Conservation (phyloP, 495 filamentous ascomycete species). For the Aspergillus egyptiacus region DNA sequence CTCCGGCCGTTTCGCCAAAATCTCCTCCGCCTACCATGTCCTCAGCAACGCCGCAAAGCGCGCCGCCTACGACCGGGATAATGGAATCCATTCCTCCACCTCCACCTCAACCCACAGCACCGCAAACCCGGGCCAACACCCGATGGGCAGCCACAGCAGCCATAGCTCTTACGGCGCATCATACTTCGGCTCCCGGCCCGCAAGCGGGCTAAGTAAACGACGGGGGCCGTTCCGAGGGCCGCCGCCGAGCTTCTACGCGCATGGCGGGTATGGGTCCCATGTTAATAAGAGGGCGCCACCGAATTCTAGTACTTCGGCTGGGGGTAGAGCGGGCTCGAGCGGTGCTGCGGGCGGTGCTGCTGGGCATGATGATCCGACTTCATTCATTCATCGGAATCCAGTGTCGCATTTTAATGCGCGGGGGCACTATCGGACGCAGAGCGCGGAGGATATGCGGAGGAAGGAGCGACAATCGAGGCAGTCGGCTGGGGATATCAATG, state of each 20-base stretch:
- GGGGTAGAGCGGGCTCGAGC: conserved; percentile 9
- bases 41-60: conserved; percentile 69
- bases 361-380: conserved; percentile 34
- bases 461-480: conserved; percentile 29
- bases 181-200: conserved; percentile 62
- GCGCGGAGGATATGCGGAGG: conserved; percentile 53
- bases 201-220: conserved; percentile 73
- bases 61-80: conserved; percentile 69
- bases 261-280: conserved; percentile 61
- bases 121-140: conserved; percentile 37
- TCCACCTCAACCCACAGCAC: conserved; percentile 23
- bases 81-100: conserved; percentile 35
- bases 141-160: conserved; percentile 38
- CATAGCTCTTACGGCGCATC: conserved; percentile 23
- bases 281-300: conserved; percentile 9
- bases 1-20: conserved; percentile 69
- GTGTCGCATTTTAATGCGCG: conserved; percentile 59
- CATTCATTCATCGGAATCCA: conserved; percentile 45
- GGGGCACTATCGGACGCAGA: conserved; percentile 63
- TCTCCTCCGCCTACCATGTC: conserved; percentile 79
- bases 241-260: conserved; percentile 80
- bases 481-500: conserved; percentile 21
- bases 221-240: conserved; percentile 72
- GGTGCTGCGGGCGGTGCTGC: conserved; percentile 26
- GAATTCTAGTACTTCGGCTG: not conserved